These are phyloP conservation scores for Exophiala viscosa DNA, from an alignment of 2,329 filamentous ascomycete genomes.

Conservation along the genomic window DNA sequence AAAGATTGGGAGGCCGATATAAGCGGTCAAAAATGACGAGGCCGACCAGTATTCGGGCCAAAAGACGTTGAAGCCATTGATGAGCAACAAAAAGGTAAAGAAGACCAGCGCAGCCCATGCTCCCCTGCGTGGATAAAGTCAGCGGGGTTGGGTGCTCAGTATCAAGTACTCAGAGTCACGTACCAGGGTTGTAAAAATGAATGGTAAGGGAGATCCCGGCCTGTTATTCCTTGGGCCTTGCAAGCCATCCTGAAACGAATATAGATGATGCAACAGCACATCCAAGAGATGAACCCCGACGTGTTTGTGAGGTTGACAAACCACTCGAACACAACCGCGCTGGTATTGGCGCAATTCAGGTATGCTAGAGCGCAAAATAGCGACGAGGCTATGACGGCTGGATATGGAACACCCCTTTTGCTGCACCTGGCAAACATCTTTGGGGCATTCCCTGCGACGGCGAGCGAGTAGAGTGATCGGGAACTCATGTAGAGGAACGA, in stretches of 20 bases:
- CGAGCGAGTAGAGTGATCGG: slow-evolving; percentile 48
- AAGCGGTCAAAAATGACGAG: slow-evolving; percentile 61
- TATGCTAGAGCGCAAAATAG: background rate
- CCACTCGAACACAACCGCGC: slow-evolving; percentile 56
- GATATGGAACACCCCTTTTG: slow-evolving; percentile 51
- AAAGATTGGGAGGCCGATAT: slow-evolving; percentile 62
- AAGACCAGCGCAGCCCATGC: background rate
- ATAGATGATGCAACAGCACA: slow-evolving; percentile 59
- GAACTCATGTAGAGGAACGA: slow-evolving; percentile 57
- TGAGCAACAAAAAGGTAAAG: slow-evolving; percentile 39
- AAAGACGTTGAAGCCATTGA: slow-evolving; percentile 73
- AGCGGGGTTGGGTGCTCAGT: too few species aligned
- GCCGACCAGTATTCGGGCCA: slow-evolving; percentile 61
- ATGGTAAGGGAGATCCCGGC: slow-evolving; percentile 8
- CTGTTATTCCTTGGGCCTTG: slow-evolving; percentile 41
- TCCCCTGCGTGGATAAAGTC: too few species aligned
- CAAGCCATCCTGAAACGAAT: slow-evolving; percentile 55
- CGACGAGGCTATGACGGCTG: background rate
- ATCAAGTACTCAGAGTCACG: too few species aligned
- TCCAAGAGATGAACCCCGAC: slow-evolving; percentile 57
- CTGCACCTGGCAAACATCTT: slow-evolving; percentile 57
- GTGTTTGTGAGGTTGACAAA: slow-evolving; percentile 65
- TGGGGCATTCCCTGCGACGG: slow-evolving; percentile 50
- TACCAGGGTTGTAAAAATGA: slow-evolving; percentile 40
- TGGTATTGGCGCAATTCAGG: slow-evolving; percentile 37